Conservation (phyloP, 2,329 filamentous ascomycete genomes). For the Aureobasidium sp. region DNA sequence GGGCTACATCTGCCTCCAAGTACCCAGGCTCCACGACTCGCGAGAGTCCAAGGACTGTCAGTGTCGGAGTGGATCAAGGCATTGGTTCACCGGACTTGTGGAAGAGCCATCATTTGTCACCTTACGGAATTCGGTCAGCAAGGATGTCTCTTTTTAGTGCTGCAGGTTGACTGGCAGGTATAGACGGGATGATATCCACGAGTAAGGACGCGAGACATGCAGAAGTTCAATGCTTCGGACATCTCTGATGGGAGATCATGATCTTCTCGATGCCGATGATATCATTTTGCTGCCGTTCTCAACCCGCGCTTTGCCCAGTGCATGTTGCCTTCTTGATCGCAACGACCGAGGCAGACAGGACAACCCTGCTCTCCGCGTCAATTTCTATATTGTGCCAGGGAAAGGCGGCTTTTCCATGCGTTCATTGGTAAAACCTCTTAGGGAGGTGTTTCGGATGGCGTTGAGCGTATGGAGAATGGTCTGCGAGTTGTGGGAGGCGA, state of each 20-base stretch:
- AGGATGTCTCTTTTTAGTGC: background rate
- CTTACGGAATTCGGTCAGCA: background rate
- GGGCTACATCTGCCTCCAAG: background rate
- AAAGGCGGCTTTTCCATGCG: background rate
- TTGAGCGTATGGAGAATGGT: background rate
- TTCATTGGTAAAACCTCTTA: background rate
- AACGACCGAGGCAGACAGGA: background rate
- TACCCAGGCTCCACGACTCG: background rate
- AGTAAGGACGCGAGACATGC: background rate
- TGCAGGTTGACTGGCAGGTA: background rate
- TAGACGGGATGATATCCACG: background rate
- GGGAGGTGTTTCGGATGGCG: background rate
- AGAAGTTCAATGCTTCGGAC: background rate
- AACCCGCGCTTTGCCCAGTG: background rate
- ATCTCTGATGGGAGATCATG: background rate
- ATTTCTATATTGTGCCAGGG: background rate
- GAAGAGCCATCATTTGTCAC: constrained; percentile 7
- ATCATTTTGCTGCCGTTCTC: background rate
- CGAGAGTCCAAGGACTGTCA: background rate
- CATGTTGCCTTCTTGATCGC: background rate
- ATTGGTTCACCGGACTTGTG: background rate
- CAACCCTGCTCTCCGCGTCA: background rate
- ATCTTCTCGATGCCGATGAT: background rate
- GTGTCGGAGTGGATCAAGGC: background rate
- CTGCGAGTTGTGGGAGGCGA: background rate